These are phyloP conservation scores for Saccharomyces pastorianus DNA, from an alignment of 1,139 yeast genomes.

Conservation along the genomic window DNA sequence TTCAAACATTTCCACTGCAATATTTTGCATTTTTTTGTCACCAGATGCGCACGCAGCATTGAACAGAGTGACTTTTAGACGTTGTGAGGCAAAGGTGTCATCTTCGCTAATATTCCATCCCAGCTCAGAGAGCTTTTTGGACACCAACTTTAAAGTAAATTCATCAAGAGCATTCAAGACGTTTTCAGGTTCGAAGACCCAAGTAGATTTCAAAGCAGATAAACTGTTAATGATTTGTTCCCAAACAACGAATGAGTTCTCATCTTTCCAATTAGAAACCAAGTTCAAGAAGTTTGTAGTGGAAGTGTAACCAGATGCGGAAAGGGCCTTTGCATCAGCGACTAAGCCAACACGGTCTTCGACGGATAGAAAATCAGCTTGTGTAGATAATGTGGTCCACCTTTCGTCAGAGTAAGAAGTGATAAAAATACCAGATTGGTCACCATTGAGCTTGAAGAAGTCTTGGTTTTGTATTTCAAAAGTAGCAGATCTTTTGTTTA, in stretches of 20 bases:
- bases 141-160: constrained; percentile 54
- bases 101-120: constrained; percentile 62
- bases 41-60: constrained; percentile 57
- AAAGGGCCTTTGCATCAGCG: too few relatives aligned
- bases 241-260: too few relatives aligned
- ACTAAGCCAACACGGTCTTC: too few relatives aligned
- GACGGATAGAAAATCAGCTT: constrained; percentile 35
- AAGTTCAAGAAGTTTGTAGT: too few relatives aligned
- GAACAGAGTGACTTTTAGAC: constrained; percentile 68
- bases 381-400: constrained; percentile 64
- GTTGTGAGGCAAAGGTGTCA: constrained; percentile 66
- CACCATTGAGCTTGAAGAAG: constrained; percentile 72
- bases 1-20: constrained; percentile 50
- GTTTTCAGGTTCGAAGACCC: constrained; percentile 22
- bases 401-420: constrained; percentile 70
- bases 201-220: too few relatives aligned
- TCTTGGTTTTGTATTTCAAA: constrained; percentile 36
- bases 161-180: constrained; percentile 49
- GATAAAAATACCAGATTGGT: constrained; percentile 77
- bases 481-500: constrained; percentile 46
- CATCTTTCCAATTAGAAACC: too few relatives aligned
- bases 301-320: too few relatives aligned
- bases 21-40: constrained; percentile 46
- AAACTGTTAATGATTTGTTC: too few relatives aligned
- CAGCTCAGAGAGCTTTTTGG: constrained; percentile 46